Conservation (phyloP, 2,329 filamentous ascomycete genomes). For the Gremmenia infestans region DNA sequence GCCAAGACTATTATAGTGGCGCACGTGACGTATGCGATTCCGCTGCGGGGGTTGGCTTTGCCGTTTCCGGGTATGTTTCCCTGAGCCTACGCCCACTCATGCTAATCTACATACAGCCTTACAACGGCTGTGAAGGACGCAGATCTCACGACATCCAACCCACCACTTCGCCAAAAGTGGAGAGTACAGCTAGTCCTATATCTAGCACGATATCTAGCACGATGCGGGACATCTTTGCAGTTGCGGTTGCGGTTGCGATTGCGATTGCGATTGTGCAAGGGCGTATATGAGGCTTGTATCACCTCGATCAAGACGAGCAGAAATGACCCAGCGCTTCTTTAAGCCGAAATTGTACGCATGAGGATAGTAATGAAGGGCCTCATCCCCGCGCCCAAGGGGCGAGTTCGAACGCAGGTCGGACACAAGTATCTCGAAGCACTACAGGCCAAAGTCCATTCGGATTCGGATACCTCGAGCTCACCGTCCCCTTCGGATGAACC, state of each 20-base stretch:
- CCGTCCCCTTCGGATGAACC: constrained; percentile 18
- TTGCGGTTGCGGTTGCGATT: background rate
- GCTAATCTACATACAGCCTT: constrained; percentile 2
- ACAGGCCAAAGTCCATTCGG: constrained; percentile 25
- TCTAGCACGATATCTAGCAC: background rate
- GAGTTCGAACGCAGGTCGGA: constrained; percentile 27
- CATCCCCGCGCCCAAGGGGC: constrained; percentile 26
- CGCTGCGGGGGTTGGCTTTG: too few relatives aligned
- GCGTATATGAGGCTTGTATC: background rate
- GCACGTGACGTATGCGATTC: too few relatives aligned
- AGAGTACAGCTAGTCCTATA: background rate
- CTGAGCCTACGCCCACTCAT: background rate
- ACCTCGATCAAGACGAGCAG: background rate
- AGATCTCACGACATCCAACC: background rate
- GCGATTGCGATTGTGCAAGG: background rate
- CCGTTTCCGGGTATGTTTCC: too few relatives aligned
- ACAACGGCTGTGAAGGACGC: background rate
- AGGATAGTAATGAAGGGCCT: constrained; percentile 18
- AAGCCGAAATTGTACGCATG: constrained; percentile 4
- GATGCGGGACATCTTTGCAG: background rate
- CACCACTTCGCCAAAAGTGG: background rate
- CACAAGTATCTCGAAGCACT: constrained; percentile 31
- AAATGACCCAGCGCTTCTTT: constrained; percentile 3
- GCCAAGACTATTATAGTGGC: too few relatives aligned
- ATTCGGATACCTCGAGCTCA: constrained; percentile 20